A percentile compares a stretch with the other conserved stretches of the same genome.
These are phyloP conservation scores for Amanita subjunquillea DNA, from an alignment of 768 basidiomycete genomes.

Conservation along the genomic window DNA sequence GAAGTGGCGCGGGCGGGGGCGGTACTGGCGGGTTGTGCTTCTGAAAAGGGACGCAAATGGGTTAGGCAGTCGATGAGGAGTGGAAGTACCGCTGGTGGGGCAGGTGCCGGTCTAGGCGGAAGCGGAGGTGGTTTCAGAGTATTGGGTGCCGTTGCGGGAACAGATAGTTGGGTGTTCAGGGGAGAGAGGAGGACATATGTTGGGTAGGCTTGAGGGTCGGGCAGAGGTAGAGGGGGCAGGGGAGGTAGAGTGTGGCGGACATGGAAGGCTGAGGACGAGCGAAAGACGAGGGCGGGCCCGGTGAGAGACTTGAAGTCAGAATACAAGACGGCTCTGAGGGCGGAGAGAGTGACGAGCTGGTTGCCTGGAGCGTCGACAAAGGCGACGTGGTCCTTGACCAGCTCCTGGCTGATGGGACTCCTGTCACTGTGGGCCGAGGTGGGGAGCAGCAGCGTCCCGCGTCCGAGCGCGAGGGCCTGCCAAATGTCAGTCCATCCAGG, in stretches of 20 bases:
- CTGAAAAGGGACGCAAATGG: conserved; percentile 80
- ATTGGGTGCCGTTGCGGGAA: conserved; percentile 40
- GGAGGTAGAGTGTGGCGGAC: conserved; percentile 36
- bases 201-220: conserved; percentile 21
- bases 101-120: conserved; percentile 25
- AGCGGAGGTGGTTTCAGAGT: conserved; percentile 26
- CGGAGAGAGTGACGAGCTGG: conserved; percentile 70
- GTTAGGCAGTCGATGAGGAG: conserved; percentile 39
- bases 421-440: conserved; percentile 39
- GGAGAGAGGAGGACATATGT: conserved; percentile 16
- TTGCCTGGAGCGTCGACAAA: conserved; percentile 39
- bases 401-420: conserved; percentile 46
- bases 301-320: conserved; percentile 38
- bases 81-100: conserved; percentile 8
- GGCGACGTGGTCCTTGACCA: conserved; percentile 76
- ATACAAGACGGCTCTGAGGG: conserved; percentile 59
- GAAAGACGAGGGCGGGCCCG: conserved; percentile 11
- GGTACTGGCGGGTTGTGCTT: conserved; percentile 18
- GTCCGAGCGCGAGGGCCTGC: conserved; percentile 50
- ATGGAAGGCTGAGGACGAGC: conserved; percentile 15
- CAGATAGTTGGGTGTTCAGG: conserved; percentile 16
- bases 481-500: conserved; percentile 65
- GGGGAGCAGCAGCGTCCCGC: conserved; percentile 81
- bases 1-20: conserved; percentile 6
- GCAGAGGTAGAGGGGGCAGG: conserved; percentile 45